A percentile compares a stretch with the other conserved stretches of the same genome.
These are phyloP conservation scores for Chlamydomonas reinhardtii DNA, from an alignment of 163 green algal genomes.

Conservation along the genomic window DNA sequence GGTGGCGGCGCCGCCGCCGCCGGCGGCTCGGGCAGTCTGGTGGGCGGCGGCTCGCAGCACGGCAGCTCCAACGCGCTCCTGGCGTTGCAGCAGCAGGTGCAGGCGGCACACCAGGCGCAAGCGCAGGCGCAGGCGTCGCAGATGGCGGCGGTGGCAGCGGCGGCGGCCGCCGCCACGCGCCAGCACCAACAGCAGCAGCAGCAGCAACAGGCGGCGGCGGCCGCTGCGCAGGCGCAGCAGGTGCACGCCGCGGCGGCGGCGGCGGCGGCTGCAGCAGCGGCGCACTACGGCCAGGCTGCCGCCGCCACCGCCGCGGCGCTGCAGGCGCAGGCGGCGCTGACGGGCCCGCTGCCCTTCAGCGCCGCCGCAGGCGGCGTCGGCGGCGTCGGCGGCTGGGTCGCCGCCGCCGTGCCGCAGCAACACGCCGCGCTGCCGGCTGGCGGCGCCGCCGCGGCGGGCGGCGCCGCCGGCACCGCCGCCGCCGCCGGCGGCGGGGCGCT, in stretches of 20 bases:
- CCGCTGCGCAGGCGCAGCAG: neutral
- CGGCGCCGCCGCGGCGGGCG: neutral
- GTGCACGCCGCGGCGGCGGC: neutral
- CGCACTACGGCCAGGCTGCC: too few species aligned
- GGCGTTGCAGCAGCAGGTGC: neutral
- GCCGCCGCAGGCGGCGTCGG: neutral
- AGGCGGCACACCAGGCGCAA: neutral
- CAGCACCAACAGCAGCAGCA: slow-evolving; percentile 24
- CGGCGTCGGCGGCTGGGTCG: too few species aligned
- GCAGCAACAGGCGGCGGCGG: neutral
- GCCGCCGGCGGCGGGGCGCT: neutral
- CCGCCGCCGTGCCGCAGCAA: neutral
- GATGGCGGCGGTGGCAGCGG: neutral
- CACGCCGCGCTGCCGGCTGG: neutral
- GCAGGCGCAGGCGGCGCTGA: neutral
- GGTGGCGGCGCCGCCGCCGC: too few species aligned
- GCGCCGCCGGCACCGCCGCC: neutral
- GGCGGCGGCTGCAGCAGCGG: too few species aligned
- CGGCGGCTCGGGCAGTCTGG: too few species aligned
- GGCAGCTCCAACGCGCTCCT: neutral
- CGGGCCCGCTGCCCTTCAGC: neutral
- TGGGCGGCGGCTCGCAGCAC: neutral
- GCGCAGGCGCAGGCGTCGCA: neutral
- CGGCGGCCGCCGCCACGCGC: neutral
- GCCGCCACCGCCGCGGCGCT: neutral